Evolutionary conservation across 345 rosid genomes (phyloP).

Genomic region (Lagerstroemia speciosa): DNA sequence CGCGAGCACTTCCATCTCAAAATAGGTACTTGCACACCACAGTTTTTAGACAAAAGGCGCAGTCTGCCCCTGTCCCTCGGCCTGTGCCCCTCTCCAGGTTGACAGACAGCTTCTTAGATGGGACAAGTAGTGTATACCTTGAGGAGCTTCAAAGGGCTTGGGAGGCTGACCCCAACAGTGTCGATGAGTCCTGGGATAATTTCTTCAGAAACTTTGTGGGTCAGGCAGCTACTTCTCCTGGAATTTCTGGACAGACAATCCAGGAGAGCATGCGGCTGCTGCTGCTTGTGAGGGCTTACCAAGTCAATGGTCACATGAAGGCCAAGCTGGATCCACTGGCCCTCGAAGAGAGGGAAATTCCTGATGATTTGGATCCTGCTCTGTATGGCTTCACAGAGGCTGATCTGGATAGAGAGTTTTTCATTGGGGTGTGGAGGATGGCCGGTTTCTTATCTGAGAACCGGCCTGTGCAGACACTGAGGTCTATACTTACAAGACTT

Average conservation of each 20-base stretch:
- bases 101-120: constrained; percentile 17
- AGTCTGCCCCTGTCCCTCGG: constrained; percentile 17
- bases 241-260: constrained; percentile 20
- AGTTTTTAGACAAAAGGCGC: constrained; percentile 16
- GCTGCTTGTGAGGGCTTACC: constrained; percentile 20
- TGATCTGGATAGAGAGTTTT: constrained; percentile 18
- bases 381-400: constrained; percentile 16
- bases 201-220: constrained; percentile 21
- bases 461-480: constrained; percentile 15
- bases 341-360: constrained; percentile 15
- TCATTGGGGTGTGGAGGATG: constrained; percentile 20
- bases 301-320: constrained; percentile 20
- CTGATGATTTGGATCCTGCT: constrained; percentile 16
- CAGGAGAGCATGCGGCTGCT: constrained; percentile 19
- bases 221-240: constrained; percentile 17
- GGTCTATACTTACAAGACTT: constrained; percentile 18
- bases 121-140: constrained; percentile 19
- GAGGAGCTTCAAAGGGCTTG: constrained; percentile 22
- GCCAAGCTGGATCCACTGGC: constrained; percentile 20
- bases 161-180: constrained; percentile 19
- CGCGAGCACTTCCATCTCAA: constrained; percentile 11
- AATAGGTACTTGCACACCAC: constrained; percentile 13
- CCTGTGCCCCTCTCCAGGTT: constrained; percentile 20
- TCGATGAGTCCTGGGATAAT: constrained; percentile 21
- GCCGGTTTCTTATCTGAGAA: constrained; percentile 20